Base-by-base conservation (phyloP, 768 basidiomycete species). In the Multifurca ochricompacta region DNA sequence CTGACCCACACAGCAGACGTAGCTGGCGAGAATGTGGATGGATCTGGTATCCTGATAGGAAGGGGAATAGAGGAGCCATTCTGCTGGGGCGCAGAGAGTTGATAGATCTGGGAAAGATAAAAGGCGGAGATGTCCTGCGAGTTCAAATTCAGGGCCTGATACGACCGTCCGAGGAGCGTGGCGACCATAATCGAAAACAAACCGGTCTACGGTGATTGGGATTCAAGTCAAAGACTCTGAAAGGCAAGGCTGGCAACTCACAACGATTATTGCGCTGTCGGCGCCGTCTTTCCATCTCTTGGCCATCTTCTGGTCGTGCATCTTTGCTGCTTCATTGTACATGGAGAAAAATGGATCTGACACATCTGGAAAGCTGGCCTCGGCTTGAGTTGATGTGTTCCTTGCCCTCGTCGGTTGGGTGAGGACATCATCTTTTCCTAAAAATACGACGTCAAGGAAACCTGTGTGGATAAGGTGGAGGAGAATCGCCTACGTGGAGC, bases 111-210 rank as follows among this genome's bases (percentile, higher is more conserved):
- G 37, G 25, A n/a, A 19, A 46, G 43, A 18, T 39, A 40, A 18
- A 51, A 55, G 6, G 48, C 54, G 1, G 54, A 31, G 48, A 40
- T 37, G 6, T 35, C 43, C 21, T 56, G 43, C n/a, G 55, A 51
- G 30, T 19, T 46, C 9, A 36, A 21, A 14, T 45, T 36, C 2
- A 39, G 34, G 45, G 14, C 4, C 8, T 39, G 36, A 25, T 45
- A 51, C 3, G 54, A 56, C 10, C 27, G 30, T 19, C 19, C 16
- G 25, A 51, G 42, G 18, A 55, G 44, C 19, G 16, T 28, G 13
- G 34, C 42, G 5, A 55, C 48, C 6, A 41, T 37, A 9, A 41
- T 41, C 1, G 54, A 37, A 25, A 56, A 3, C 5, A 56, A 31
- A 39, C 54, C 43, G 28, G 35, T 56, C 54, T 56, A 14, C 5